Evolutionary conservation across 441 rosid species (phyloP), one percentile per base, ranked within the genome.

Genomic region (Jatropha multifida): DNA sequence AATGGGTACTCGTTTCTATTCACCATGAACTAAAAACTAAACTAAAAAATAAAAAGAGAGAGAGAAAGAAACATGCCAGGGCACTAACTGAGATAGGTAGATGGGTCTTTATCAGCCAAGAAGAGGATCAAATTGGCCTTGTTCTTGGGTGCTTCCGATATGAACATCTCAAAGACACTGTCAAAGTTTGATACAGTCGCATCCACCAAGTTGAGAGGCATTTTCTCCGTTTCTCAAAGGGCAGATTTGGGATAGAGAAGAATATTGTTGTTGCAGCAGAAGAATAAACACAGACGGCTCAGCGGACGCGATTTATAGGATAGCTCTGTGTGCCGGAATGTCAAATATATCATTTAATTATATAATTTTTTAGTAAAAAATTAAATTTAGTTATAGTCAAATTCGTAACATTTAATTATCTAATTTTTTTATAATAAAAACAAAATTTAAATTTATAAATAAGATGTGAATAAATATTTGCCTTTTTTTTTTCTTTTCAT

Each of bases 41-140:
- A 26, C 10, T 59, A 58, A 46, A 15, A 15, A 32, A 26, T 63
- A 46, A 15, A 15, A 32, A 26, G 60, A 17, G 5, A 26, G 7
- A 17, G 41, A 37, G 1, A 7, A 11, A 55, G 44, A 27, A 20
- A 52, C 23, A 23, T 79, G 89, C 95, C 96, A 61, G 98, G 97
- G 81, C 97, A 92, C 97, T 96, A 92, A 79, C 96, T 88, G 60
- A 77, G 90, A 52, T 81, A 71, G 20, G 98, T 91, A 42, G 88
- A 71, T 37, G 94, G 98, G 79, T 89, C 92, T 23, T 83, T 81
- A 84, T 94, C 89, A 15, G 97, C 98, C 74, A 92, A 74, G 85
- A 94, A 94, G 82, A 94, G 90, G 76, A 92, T 86, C 75, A 94
- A 81, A 80, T 81, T 90, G 90, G 85, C 79, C 55, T 88, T 92